Base-by-base conservation (phyloP, 176 grass and related monocot genomes). In the Paspalum notatum region DNA sequence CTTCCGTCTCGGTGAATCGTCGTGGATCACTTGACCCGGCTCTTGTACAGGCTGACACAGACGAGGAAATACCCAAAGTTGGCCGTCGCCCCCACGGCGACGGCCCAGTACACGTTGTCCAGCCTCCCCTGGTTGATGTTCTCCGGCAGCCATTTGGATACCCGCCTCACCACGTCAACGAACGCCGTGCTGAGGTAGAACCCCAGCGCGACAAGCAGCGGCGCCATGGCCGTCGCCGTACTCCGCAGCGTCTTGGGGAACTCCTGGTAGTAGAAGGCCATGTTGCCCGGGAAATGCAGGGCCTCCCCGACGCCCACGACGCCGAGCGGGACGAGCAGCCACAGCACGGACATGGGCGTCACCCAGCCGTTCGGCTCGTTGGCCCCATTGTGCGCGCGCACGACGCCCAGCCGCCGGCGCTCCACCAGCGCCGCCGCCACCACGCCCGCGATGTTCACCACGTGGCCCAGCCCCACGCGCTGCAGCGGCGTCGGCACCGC, bases 41-140 rank as follows among this genome's bases (percentile, higher is more conserved):
- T 76, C 59, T 87, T 80, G 81, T 91, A 94, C 18, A 78, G 71
- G 39, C 66, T 82, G 17, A 65, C 89, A 12, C 92, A 91, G 21
- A 82, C 0, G 0, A 94, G 43, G 67, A 82, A 91, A 37, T 82
- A 91, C 26, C 57, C 89, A 24, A 94, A 94, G 63, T 91, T 91
- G 37, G 85, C 18, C 12, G 53, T 40, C 5, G 46, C 46, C 26
- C 60, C 44, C 51, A 40, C 40, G 2, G 84, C 47, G 25, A 85
- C 17, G 24, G 84, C 21, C 92, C 92, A 85, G 70, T 89, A 94
- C 43, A 89, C 72, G 21, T 83, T 83, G 53, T 91, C 92, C 46
- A 94, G 22, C 53, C 59, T 82, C 27, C 83, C 85, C 12, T 65
- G 60, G 60, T 62, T 62, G 32, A 62, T 62, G 60, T 62, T 13